phyloP scores from a whole-genome alignment of 2,329 filamentous ascomycete genomes.

The Colletotrichum sidae region DNA sequence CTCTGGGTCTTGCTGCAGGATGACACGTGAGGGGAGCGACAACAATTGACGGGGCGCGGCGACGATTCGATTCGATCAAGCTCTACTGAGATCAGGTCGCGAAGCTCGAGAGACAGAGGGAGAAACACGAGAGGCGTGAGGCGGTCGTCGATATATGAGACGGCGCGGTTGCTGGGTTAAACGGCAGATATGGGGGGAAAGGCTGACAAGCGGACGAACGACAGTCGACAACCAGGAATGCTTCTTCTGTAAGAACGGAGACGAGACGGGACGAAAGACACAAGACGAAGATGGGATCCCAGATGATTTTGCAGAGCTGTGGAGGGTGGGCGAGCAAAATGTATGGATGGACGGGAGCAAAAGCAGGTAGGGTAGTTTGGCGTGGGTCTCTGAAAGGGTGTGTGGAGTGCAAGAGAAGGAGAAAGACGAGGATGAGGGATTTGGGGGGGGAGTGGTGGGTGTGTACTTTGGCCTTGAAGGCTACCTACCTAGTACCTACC shows the following conservation, averaged over 20 bases:
- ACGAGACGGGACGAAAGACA: conserved; percentile 4
- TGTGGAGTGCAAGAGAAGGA: neutral
- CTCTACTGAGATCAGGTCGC: neutral
- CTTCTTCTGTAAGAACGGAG: conserved; percentile 12
- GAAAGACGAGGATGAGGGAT: neutral
- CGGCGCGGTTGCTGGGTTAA: conserved; percentile 17
- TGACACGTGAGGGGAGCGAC: conserved; percentile 30
- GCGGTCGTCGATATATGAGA: conserved; percentile 35
- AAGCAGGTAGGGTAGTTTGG: conserved; percentile 12
- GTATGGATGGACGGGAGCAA: conserved; percentile 19
- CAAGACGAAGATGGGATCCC: conserved; percentile 22
- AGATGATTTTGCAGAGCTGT: conserved; percentile 15
- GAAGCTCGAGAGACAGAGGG: conserved; percentile 10
- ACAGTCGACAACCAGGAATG: conserved; percentile 6
- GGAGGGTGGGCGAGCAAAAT: conserved; percentile 34
- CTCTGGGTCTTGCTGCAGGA: conserved; percentile 30
- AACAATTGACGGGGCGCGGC: conserved; percentile 15
- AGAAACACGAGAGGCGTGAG: conserved; percentile 4
- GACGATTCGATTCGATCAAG: neutral
- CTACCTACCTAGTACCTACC: no score
- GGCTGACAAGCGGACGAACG: conserved; percentile 9
- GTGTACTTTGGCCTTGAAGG: neutral
- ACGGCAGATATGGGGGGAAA: conserved; percentile 17
- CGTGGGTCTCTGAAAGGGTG: conserved; percentile 7
- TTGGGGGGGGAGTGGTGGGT: neutral